These are phyloP conservation scores for Aspergillus coremiiformis DNA, from an alignment of 495 filamentous ascomycete species.

Conservation along the genomic window DNA sequence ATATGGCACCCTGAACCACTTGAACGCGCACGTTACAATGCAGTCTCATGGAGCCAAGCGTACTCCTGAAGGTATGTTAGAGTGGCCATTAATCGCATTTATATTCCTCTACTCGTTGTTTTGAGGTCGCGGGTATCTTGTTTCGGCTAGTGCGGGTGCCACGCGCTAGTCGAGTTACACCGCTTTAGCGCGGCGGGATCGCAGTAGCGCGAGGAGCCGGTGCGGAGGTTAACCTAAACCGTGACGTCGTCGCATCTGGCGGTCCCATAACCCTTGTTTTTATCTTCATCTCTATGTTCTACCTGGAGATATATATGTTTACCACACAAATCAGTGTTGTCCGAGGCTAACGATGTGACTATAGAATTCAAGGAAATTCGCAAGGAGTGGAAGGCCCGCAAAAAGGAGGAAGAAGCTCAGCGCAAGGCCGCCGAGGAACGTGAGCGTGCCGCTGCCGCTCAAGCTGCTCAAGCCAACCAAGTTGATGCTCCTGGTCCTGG, in stretches of 20 bases:
- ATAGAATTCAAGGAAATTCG: conserved; percentile 98
- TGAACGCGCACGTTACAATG: conserved; percentile 98
- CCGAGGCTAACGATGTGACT: conserved; percentile 3
- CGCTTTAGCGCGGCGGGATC: conserved; percentile 33
- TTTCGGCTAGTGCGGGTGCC: conserved; percentile 30
- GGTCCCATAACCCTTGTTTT: conserved; percentile 5
- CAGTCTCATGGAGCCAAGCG: conserved; percentile 88
- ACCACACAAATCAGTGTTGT: not conserved
- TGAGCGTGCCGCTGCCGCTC: conserved; percentile 57
- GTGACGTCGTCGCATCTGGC: not conserved
- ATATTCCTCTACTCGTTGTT: conserved; percentile 12
- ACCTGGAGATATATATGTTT: not conserved
- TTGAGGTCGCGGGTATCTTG: conserved; percentile 32
- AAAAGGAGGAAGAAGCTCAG: conserved; percentile 92
- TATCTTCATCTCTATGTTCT: conserved; percentile 13
- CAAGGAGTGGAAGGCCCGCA: conserved; percentile 97
- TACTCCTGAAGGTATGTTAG: conserved; percentile 89
- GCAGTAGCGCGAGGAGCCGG: conserved; percentile 40
- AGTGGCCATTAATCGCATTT: too few relatives aligned
- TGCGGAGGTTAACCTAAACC: conserved; percentile 27
- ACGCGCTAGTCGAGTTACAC: conserved; percentile 48
- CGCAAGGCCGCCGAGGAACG: conserved; percentile 91
- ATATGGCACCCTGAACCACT: conserved; percentile 91
- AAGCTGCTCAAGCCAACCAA: conserved; percentile 45
- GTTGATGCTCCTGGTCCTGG: conserved; percentile 49